These are phyloP conservation scores for Theileria luwenshuni DNA, from an alignment of 169 alveolate species.

Conservation along the genomic window DNA sequence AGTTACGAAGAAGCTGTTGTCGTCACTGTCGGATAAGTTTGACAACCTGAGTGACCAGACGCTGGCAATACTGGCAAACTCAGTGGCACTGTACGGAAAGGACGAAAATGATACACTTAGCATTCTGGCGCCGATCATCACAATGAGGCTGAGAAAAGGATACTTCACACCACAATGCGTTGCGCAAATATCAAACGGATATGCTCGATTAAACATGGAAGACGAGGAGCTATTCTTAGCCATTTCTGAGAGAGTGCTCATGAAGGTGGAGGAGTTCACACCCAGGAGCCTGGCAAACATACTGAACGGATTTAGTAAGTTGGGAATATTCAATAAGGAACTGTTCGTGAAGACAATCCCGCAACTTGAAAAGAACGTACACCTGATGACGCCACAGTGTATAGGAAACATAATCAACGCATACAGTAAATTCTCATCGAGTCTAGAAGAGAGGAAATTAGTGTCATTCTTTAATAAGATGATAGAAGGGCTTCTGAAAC, in stretches of 20 bases:
- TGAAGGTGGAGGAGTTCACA: constrained; percentile 8
- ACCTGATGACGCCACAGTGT: constrained; percentile 67
- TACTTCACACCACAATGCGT: constrained; percentile 43
- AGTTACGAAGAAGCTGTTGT: constrained; percentile 17
- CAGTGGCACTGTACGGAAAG: constrained; percentile 44
- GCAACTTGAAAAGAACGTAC: constrained; percentile 14
- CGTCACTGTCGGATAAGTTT: constrained; percentile 25
- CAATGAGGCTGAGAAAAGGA: constrained; percentile 25
- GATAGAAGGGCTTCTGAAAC: constrained; percentile 3
- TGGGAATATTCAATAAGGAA: constrained; percentile 12
- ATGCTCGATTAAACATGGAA: constrained; percentile 21
- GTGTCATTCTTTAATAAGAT: constrained; percentile 18
- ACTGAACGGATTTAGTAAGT: constrained; percentile 48
- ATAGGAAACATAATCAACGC: constrained; percentile 62
- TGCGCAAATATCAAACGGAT: constrained; percentile 63
- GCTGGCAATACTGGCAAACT: constrained; percentile 55
- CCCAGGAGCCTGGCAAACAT: constrained; percentile 46
- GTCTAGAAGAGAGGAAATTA: neutral
- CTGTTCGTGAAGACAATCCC: constrained; percentile 12
- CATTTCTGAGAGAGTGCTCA: constrained; percentile 11
- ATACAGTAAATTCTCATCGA: constrained; percentile 32
- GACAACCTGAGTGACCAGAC: constrained; percentile 54
- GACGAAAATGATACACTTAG: constrained; percentile 36
- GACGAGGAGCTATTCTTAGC: constrained; percentile 30
- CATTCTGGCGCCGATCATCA: constrained; percentile 49